These are phyloP conservation scores for Yamadazyma jaroonii DNA, from an alignment of 1,139 yeast species.

Conservation along the genomic window DNA sequence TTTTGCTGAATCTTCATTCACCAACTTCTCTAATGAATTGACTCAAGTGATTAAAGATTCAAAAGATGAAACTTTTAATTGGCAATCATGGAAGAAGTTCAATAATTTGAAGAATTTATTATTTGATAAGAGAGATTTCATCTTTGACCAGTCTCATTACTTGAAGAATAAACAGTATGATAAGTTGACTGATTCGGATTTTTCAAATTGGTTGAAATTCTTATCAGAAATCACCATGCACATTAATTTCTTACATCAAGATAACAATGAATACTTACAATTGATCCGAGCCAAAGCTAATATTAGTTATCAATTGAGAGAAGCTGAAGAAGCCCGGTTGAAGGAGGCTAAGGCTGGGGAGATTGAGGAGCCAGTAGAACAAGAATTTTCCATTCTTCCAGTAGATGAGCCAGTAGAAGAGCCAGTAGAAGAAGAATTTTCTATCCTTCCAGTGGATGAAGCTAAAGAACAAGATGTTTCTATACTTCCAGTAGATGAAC, in stretches of 20 bases:
- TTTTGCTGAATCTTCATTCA: conserved; percentile 64
- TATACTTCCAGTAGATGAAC: background rate
- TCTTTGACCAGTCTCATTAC: conserved; percentile 32
- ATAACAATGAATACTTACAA: conserved; percentile 68
- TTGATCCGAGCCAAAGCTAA: conserved; percentile 81
- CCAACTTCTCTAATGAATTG: conserved; percentile 46
- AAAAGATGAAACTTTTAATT: conserved; percentile 36
- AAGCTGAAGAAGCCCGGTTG: conserved; percentile 22
- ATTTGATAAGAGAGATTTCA: conserved; percentile 53
- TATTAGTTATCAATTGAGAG: conserved; percentile 72
- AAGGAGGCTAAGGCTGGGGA: no score
- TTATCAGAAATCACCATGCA: conserved; percentile 60
- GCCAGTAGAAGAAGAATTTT: background rate
- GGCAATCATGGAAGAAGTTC: conserved; percentile 71
- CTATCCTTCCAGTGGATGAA: background rate
- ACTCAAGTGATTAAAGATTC: conserved; percentile 27
- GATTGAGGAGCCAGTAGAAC: background rate
- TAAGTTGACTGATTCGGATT: conserved; percentile 24
- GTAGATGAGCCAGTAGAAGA: background rate
- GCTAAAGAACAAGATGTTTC: background rate
- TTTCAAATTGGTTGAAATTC: conserved; percentile 49
- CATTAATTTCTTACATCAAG: conserved; percentile 57
- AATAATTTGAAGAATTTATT: conserved; percentile 56
- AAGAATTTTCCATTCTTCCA: background rate
- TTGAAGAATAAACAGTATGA: conserved; percentile 10